Base-by-base conservation (phyloP, 1,284 basidiomycete genomes). In the Leucoagaricus sp. region DNA sequence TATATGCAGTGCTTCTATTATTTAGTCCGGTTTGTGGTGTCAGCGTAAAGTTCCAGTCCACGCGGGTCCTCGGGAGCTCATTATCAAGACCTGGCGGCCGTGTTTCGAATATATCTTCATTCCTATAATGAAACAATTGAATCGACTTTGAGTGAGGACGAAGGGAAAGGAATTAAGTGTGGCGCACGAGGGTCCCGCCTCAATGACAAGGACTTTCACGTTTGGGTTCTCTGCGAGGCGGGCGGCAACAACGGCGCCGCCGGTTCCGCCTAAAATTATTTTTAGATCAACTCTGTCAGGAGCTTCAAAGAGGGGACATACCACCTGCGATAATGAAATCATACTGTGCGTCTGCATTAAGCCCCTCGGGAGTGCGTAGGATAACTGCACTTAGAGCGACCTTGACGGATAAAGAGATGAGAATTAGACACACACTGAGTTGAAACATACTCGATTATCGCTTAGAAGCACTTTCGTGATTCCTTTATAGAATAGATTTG, bases 21-120 rank as follows among this genome's bases (percentile, higher is more conserved):
- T 64, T 61, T 12, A 67, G 47, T 9, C 60, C 63, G 4, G 55
- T 17, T 50, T 69, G 68, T 2, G 64, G 61, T 4, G 57, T 53
- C 4, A 66, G 69, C 4, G 67, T 70, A 51, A 63, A 70, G 51
- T 72, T 72, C 70, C 69, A 72, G 33, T 64, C 63, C 17, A 64
- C 65, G 1, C 40, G 49, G 3, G 56, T 51, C 13, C 47, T 51
- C 28, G 52, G 55, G 1, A 61, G 52, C 4, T 33, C 21, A 7
- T 15, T 10, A n/a, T 31, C 26, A 26, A 56, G 42, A 2, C 53
- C 53, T 9, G 60, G 60, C 12, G 52, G 36, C 3, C 31, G 34
- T 19, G 45, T 40, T 17, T 55, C 46, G 17, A 53, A 50, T 4
- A 53, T 41, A n/a, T 49, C 60, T 28, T 49, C 50, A 25, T 61